These are phyloP conservation scores for Lentinula raphanica DNA, from an alignment of 768 basidiomycete genomes.

Conservation along the genomic window DNA sequence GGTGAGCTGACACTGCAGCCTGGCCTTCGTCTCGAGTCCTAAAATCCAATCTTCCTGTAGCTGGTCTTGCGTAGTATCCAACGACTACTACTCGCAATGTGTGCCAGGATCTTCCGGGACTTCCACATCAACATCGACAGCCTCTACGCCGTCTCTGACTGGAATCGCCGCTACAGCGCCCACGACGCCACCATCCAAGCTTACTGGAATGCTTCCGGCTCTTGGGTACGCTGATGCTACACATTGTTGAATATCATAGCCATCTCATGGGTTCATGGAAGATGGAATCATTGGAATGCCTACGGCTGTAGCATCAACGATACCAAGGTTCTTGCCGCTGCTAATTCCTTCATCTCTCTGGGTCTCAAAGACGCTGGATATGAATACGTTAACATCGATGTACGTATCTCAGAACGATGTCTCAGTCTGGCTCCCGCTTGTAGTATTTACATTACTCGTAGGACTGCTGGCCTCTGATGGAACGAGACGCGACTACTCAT, in stretches of 20 bases:
- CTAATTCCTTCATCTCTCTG: slow-evolving; percentile 39
- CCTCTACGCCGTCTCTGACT: slow-evolving; percentile 19
- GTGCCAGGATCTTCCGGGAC: slow-evolving; percentile 13
- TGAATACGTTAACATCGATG: slow-evolving; percentile 49
- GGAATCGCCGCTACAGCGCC: slow-evolving; percentile 30
- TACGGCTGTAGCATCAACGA: slow-evolving; percentile 43
- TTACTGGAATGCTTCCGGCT: slow-evolving; percentile 40
- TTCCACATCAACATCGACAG: slow-evolving; percentile 12
- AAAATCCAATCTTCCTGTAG: no score
- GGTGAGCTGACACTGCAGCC: no score
- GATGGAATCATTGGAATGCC: slow-evolving; percentile 53
- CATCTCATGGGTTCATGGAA: slow-evolving; percentile 11
- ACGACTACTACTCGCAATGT: slow-evolving; percentile 35
- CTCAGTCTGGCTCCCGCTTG: background rate
- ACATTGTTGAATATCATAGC: background rate
- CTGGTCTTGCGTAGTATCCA: slow-evolving; percentile 29
- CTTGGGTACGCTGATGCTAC: slow-evolving; percentile 29
- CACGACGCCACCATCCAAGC: slow-evolving; percentile 33
- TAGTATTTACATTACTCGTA: slow-evolving; percentile 11
- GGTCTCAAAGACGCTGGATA: slow-evolving; percentile 46
- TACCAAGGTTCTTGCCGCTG: slow-evolving; percentile 39
- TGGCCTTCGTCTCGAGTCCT: no score
- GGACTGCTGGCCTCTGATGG: slow-evolving; percentile 45
- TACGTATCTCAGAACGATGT: no score
- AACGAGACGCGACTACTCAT: slow-evolving; percentile 34